Percentiles rank a stretch among this genome's conserved stretches.
Conservation (phyloP, 768 basidiomycete species). For the Coprinopsis cinerea region DNA sequence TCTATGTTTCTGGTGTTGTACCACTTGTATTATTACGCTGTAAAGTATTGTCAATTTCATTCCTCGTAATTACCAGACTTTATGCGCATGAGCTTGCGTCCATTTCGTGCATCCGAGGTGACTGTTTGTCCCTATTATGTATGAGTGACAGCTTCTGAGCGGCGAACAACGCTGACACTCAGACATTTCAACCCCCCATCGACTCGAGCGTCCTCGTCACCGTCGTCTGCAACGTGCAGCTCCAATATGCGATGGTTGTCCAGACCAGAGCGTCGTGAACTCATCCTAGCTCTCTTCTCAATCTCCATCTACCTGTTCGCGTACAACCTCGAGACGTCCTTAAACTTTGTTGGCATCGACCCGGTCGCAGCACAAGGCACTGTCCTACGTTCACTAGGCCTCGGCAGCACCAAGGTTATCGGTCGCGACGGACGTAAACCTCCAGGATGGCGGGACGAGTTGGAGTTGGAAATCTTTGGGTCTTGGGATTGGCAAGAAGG, state of each 20-base stretch:
- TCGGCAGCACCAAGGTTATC: conserved; percentile 31
- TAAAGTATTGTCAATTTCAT: neutral
- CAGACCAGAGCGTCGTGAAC: conserved; percentile 68
- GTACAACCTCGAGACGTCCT: conserved; percentile 66
- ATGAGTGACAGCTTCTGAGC: too few species aligned
- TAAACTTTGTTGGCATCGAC: conserved; percentile 46
- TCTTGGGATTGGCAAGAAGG: conserved; percentile 63
- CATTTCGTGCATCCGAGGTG: too few species aligned
- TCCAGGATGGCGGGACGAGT: conserved; percentile 45
- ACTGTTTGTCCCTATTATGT: too few species aligned
- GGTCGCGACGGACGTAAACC: conserved; percentile 44
- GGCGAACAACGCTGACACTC: too few species aligned
- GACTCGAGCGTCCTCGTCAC: neutral
- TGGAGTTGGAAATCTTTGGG: conserved; percentile 64
- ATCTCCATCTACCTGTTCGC: conserved; percentile 62
- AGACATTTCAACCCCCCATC: neutral
- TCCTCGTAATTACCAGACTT: too few species aligned
- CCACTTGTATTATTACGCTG: neutral
- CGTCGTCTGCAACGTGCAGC: neutral
- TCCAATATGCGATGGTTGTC: conserved; percentile 52
- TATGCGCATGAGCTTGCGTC: too few species aligned
- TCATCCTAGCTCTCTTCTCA: conserved; percentile 61
- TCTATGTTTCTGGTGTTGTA: neutral
- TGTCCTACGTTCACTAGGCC: conserved; percentile 33
- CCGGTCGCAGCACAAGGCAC: conserved; percentile 31